Conservation (phyloP, 371 early-diverging fungal species). For the Amoeboaphelidium occidentale region DNA sequence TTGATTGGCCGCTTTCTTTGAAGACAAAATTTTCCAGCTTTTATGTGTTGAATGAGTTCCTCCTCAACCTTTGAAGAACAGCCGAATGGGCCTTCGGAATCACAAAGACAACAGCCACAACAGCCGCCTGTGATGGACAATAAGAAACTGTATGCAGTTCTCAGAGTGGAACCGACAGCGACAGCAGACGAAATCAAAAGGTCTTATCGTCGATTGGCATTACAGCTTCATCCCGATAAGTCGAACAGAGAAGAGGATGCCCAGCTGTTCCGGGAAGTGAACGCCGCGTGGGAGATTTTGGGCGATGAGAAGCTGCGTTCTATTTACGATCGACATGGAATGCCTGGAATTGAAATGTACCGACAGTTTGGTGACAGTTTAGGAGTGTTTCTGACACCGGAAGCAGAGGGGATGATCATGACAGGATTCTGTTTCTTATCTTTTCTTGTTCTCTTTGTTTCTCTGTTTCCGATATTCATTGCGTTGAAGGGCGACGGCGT, state of each 20-base stretch:
- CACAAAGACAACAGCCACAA: no score
- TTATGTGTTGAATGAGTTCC: no score
- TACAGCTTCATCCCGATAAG: conserved; percentile 12
- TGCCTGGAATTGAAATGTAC: background rate
- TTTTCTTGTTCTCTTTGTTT: background rate
- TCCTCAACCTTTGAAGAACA: no score
- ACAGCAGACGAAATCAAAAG: conserved; percentile 52
- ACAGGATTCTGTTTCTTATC: background rate
- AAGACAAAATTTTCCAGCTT: no score
- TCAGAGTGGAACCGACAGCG: conserved; percentile 47
- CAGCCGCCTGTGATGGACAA: no score
- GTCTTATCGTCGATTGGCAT: conserved; percentile 7
- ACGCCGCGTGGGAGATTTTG: background rate
- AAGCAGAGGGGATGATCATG: background rate
- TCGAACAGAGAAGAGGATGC: background rate
- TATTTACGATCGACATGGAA: background rate
- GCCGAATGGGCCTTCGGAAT: no score
- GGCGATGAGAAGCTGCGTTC: background rate
- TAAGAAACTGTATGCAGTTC: conserved; percentile 68
- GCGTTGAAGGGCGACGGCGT: background rate
- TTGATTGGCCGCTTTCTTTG: no score
- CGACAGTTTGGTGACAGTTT: background rate
- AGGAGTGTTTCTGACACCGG: background rate
- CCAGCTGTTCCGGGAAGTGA: background rate
- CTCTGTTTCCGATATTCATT: background rate